phyloP scores from a whole-genome alignment of 345 rosid genomes.

The Microcos paniculata region DNA sequence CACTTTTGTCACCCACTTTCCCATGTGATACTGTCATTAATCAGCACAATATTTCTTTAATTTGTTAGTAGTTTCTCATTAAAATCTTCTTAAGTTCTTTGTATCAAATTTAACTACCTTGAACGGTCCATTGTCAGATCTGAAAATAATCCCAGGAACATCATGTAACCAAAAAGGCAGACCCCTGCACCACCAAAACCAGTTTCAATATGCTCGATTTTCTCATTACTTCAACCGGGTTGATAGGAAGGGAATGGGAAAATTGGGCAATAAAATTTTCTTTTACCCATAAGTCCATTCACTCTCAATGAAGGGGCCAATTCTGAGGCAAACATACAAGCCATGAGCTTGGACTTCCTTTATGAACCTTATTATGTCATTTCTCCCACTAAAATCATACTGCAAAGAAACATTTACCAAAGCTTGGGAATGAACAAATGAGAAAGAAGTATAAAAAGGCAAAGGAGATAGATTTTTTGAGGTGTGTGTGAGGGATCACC shows the following conservation, averaged over 20 bases:
- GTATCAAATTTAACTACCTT: slow-evolving; percentile 40
- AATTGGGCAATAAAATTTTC: neutral
- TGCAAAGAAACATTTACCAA: slow-evolving; percentile 11
- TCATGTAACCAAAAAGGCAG: slow-evolving; percentile 61
- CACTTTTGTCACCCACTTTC: slow-evolving; percentile 41
- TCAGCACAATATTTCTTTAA: neutral
- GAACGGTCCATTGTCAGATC: slow-evolving; percentile 50
- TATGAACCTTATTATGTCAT: slow-evolving; percentile 49
- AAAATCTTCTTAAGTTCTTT: neutral
- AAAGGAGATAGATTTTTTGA: neutral
- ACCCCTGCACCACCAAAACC: slow-evolving; percentile 31
- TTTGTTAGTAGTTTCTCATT: neutral
- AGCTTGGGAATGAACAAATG: neutral
- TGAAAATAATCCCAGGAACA: slow-evolving; percentile 50
- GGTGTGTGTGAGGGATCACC: slow-evolving; percentile 18
- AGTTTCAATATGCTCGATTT: neutral
- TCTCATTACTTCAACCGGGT: neutral
- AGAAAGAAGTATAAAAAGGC: neutral
- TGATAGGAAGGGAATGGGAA: neutral
- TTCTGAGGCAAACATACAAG: slow-evolving; percentile 50
- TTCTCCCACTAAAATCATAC: slow-evolving; percentile 54
- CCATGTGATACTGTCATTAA: slow-evolving; percentile 44
- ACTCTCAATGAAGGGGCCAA: slow-evolving; percentile 61
- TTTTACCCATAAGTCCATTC: slow-evolving; percentile 76
- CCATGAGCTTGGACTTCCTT: slow-evolving; percentile 41